Evolutionary conservation across 495 filamentous ascomycete species (phyloP).

Genomic region (Penicillium maclennaniae): DNA sequence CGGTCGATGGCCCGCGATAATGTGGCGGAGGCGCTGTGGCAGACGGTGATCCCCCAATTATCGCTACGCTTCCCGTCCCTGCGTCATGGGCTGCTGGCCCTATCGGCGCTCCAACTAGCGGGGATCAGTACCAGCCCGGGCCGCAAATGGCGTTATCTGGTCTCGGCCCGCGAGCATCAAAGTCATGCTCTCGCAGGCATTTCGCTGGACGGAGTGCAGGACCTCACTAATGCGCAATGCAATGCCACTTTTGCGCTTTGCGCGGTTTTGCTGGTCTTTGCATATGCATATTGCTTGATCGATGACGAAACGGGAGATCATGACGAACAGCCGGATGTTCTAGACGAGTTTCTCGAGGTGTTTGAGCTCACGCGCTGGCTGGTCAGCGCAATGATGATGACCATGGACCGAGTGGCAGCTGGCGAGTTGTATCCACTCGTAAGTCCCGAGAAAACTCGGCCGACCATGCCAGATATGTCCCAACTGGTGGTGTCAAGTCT

Average conservation of each 20-base stretch:
- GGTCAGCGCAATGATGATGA: constrained; percentile 27
- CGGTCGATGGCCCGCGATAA: constrained; percentile 33
- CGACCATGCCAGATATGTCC: constrained; percentile 38
- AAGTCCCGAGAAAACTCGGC: constrained; percentile 16
- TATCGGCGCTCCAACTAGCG: constrained; percentile 46
- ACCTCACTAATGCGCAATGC: constrained; percentile 34
- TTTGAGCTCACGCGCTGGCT: constrained; percentile 40
- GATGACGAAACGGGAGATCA: constrained; percentile 19
- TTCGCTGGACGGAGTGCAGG: constrained; percentile 16
- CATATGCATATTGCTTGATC: constrained; percentile 37
- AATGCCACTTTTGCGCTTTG: constrained; percentile 47
- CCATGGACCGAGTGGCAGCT: constrained; percentile 31
- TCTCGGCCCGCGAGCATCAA: constrained; percentile 35
- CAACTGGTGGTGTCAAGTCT: constrained; percentile 33
- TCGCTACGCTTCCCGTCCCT: constrained; percentile 43
- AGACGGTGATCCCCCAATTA: constrained; percentile 39
- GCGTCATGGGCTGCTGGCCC: constrained; percentile 48
- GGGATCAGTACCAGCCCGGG: constrained; percentile 9
- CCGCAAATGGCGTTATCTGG: constrained; percentile 24
- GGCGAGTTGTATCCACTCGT: constrained; percentile 35
- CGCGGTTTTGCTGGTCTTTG: constrained; percentile 42
- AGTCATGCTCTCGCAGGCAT: constrained; percentile 35
- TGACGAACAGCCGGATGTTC: constrained; percentile 15
- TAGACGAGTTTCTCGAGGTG: constrained; percentile 43
- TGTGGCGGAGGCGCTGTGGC: constrained; percentile 41